phyloP scores from a whole-genome alignment of 2,329 filamentous ascomycete species.

The Dactylellina parvicollis region DNA sequence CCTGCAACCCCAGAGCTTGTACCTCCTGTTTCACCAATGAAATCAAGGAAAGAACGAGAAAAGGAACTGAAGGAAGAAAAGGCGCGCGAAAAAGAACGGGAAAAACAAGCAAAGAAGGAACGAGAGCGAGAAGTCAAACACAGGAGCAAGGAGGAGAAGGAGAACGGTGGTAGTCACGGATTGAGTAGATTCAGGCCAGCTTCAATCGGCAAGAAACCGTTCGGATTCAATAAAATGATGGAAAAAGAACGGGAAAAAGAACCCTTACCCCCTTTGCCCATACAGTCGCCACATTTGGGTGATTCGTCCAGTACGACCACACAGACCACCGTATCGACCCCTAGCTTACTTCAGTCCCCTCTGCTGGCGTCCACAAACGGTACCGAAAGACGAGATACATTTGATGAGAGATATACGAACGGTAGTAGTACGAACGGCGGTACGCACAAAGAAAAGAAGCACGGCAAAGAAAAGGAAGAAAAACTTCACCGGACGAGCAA shows the following conservation, averaged over 20 bases:
- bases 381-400: slow-evolving; percentile 21
- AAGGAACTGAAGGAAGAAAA: slow-evolving; percentile 55
- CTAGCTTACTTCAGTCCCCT: slow-evolving; percentile 25
- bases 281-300: slow-evolving; percentile 43
- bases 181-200: slow-evolving; percentile 44
- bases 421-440: slow-evolving; percentile 16
- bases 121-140: slow-evolving; percentile 32
- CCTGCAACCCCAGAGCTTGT: slow-evolving; percentile 38
- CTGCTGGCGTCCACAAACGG: slow-evolving; percentile 25
- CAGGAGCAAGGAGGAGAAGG: slow-evolving; percentile 46
- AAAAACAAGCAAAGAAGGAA: slow-evolving; percentile 54
- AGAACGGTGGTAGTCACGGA: slow-evolving; percentile 46
- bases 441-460: slow-evolving; percentile 33
- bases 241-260: slow-evolving; percentile 51
- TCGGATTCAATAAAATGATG: slow-evolving; percentile 41
- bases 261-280: slow-evolving; percentile 38
- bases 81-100: slow-evolving; percentile 54
- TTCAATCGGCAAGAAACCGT: slow-evolving; percentile 51
- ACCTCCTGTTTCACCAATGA: slow-evolving; percentile 52
- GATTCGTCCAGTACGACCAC: slow-evolving; percentile 49
- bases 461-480: slow-evolving; percentile 39
- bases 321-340: slow-evolving; percentile 23
- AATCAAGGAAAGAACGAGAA: slow-evolving; percentile 56
- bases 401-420: slow-evolving; percentile 26
- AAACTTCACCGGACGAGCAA: slow-evolving; percentile 47